Evolutionary conservation across 1,284 basidiomycete species (phyloP).

Genomic region (Papiliotrema laurentii): DNA sequence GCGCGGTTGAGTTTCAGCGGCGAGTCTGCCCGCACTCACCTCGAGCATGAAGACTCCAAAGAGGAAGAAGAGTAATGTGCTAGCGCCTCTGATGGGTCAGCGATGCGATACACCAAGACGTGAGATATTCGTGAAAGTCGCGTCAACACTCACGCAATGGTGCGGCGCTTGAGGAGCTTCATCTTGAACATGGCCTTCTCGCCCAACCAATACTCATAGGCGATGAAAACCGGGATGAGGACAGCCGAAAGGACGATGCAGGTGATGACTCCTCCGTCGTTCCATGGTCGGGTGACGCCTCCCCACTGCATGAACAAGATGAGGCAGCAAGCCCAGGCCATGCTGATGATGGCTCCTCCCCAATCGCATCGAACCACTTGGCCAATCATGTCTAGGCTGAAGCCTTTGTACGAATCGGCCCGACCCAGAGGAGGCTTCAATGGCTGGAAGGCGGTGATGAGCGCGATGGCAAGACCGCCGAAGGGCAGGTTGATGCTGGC

Average conservation of each 20-base stretch:
- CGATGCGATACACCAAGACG: no score
- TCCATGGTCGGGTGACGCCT: constrained; percentile 46
- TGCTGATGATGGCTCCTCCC: constrained; percentile 35
- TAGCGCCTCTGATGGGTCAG: neutral
- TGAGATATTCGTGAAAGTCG: neutral
- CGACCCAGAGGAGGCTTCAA: constrained; percentile 36
- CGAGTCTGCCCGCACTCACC: no score
- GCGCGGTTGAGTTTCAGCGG: no score
- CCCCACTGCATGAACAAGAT: constrained; percentile 44
- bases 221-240: constrained; percentile 34
- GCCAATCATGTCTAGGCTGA: constrained; percentile 11
- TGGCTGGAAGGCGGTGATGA: constrained; percentile 33
- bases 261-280: constrained; percentile 42
- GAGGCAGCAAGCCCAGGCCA: constrained; percentile 36
- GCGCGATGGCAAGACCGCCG: constrained; percentile 39
- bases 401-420: constrained; percentile 36
- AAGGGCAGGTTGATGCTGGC: constrained; percentile 50
- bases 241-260: constrained; percentile 44
- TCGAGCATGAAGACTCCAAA: constrained; percentile 43
- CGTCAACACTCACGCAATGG: constrained; percentile 31
- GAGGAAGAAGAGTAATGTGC: constrained; percentile 6
- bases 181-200: constrained; percentile 48
- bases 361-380: constrained; percentile 36
- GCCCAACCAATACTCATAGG: constrained; percentile 43
- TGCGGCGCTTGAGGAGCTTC: constrained; percentile 39